Evolutionary conservation across 345 rosid genomes (phyloP).

Genomic region (Arabis alpina): DNA sequence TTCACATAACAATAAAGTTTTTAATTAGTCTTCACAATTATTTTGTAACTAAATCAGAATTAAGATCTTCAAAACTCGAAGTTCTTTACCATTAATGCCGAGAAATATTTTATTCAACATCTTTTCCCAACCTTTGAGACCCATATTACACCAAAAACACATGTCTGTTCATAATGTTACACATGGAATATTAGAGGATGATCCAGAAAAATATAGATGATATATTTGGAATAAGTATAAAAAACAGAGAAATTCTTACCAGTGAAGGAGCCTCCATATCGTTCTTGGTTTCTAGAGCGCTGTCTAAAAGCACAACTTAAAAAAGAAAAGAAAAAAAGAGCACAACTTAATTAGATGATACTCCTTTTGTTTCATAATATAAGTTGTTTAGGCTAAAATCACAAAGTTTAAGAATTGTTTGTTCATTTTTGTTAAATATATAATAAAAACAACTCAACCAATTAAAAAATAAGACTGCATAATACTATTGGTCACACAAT

Average conservation of each 20-base stretch:
- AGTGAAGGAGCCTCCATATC: slow-evolving; percentile 22
- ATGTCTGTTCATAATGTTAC: slow-evolving; percentile 29
- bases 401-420: too few relatives aligned
- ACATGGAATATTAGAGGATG: not conserved
- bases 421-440: too few relatives aligned
- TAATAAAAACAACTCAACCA: too few relatives aligned
- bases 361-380: too few relatives aligned
- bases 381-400: too few relatives aligned
- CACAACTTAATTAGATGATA: too few relatives aligned
- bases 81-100: slow-evolving; percentile 28
- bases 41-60: not conserved
- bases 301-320: too few relatives aligned
- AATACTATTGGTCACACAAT: too few relatives aligned
- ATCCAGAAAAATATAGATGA: not conserved
- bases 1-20: not conserved
- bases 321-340: too few relatives aligned
- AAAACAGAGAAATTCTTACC: slow-evolving; percentile 20
- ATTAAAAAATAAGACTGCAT: too few relatives aligned
- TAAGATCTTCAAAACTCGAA: slow-evolving; percentile 20
- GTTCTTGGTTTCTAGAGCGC: slow-evolving; percentile 1
- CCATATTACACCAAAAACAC: slow-evolving; percentile 31
- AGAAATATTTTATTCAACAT: not conserved
- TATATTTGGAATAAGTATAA: not conserved
- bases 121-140: slow-evolving; percentile 23
- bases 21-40: slow-evolving; percentile 9